Base-by-base conservation (phyloP, 2,329 filamentous ascomycete species). In the Septoria linicola region DNA sequence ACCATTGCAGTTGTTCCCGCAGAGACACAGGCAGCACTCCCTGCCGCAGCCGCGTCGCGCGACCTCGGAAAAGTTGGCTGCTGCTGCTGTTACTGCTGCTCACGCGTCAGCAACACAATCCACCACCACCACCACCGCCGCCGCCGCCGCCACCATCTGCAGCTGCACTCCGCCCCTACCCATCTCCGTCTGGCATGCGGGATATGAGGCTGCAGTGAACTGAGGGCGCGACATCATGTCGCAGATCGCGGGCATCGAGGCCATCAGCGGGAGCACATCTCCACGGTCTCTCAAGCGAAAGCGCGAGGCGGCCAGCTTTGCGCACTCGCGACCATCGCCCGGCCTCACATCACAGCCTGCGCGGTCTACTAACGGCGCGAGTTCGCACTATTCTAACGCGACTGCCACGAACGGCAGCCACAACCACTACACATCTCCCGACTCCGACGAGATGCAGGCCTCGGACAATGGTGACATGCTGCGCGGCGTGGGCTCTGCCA, bases 401-500 rank as follows among this genome's bases (percentile, higher is more conserved):
- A 17, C 50, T 21, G 39, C 49, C 23, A 25, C 34, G 39, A 51
- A 54, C 49, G 59, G 54, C 44, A 27, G 35, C 7, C 43, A 49
- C 49, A 57, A 51, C 23, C 58, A 63, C 20, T 63, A 65, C 55
- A 61, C 57, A 32, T 66, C 65, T 8, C 63, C 64, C 36, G 59
- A 63, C 49, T 62, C 63, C 46, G 64, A 68, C 49, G 59, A 59
- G 23, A 54, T 57, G 44, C 63, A 62, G 40, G 59, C 58, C 31
- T 31, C 45, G 17, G 74, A 80, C 61, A 59, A 66, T 40, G 82
- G 81, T 69, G 85, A 90, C 64, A 79, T 84, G 46, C 78, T 86
- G 65, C 86, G 85, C 69, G 84, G 82, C 56, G 79, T 84, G 61
- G 85, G 82, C 63, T 90, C 87, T 43, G 81, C 84, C 50, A 88